Base-by-base conservation (phyloP, 345 rosid genomes). In the Eucalyptus regnans region DNA sequence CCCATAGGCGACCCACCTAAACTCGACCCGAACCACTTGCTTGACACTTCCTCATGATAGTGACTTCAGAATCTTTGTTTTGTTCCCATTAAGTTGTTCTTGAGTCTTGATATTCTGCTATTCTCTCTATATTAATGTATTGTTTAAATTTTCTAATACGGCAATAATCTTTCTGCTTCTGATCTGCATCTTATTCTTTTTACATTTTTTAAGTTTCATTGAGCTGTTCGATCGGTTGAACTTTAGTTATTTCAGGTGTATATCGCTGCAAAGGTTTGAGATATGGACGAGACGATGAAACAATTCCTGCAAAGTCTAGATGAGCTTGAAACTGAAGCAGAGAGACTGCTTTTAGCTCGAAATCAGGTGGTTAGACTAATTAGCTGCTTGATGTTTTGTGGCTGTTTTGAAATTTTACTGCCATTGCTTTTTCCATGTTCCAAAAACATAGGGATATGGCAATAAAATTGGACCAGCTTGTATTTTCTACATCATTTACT, bases 311-410 rank as follows among this genome's bases (percentile, higher is more conserved):
- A 91, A 50, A 86, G 86, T 43, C 91, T 95, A 89, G 88, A 91
- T 15, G 94, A 94, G 91, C 93, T 95, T 83, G 99, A 96, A 94
- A 92, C 92, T 27, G 97, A 96, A 91, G 99, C 96, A 12, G 97
- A 97, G 90, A 93, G 92, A 83, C 93, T 96, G 64, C 94, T 95
- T 18, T 87, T 96, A 58, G 95, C 93, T 80, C 93, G 96, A 31
- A 90, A 91, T 87, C 94, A 96, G 96, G 99, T 96, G 68, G 66
- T 68, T 89, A 14, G 50, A 44, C 20, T 49, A 41, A 81, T 15
- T 29, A 84, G 31, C 37, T 10, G 89, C 79, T 79, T 25, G 43
- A 52, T 37, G 2, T 46, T 12, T 79, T 41, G 71, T 2, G 2
- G 29, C 44, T 22, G 56, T 9, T 79, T 50, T 20, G 52, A 44